These are phyloP conservation scores for Candida ascalaphidarum DNA, from an alignment of 805 yeast species.

Conservation along the genomic window DNA sequence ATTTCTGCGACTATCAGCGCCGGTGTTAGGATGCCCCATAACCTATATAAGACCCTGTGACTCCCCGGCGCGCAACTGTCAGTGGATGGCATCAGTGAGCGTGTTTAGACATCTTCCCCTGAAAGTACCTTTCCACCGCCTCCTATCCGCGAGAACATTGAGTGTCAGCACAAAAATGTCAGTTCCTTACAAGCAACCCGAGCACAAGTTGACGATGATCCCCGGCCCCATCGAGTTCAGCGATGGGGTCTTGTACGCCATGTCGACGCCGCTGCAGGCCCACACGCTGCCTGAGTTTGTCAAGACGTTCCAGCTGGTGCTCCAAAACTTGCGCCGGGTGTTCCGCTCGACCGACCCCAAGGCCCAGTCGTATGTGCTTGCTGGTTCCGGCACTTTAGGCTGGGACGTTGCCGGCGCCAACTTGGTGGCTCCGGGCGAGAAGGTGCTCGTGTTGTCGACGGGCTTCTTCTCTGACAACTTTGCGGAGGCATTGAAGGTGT, in stretches of 20 bases:
- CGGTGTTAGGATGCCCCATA: no score
- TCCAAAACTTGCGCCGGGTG: slow-evolving; percentile 60
- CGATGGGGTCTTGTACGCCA: slow-evolving; percentile 68
- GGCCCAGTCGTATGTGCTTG: slow-evolving; percentile 72
- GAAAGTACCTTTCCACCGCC: slow-evolving; percentile 3
- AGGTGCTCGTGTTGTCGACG: slow-evolving; percentile 75
- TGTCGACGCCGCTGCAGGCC: slow-evolving; percentile 78
- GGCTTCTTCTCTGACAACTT: slow-evolving; percentile 85
- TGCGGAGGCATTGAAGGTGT: slow-evolving; percentile 64
- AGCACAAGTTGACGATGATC: slow-evolving; percentile 47
- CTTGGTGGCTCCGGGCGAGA: slow-evolving; percentile 42
- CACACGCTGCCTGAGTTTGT: slow-evolving; percentile 85
- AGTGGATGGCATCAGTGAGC: slow-evolving; percentile 5
- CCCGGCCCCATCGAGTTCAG: slow-evolving; percentile 88
- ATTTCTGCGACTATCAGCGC: no score
- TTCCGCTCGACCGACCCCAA: slow-evolving; percentile 57
- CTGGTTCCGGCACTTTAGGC: slow-evolving; percentile 93
- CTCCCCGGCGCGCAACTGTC: no score
- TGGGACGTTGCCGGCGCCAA: slow-evolving; percentile 89
- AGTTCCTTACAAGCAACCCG: slow-evolving; percentile 30
- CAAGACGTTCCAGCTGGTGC: slow-evolving; percentile 58
- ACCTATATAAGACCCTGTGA: no score
- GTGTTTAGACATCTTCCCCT: slow-evolving; percentile 1
- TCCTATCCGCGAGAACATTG: no score
- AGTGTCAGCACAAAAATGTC: slow-evolving; percentile 26